phyloP scores from a whole-genome alignment of 257 asterid genomes.

The Ajuga chamaepitys region DNA sequence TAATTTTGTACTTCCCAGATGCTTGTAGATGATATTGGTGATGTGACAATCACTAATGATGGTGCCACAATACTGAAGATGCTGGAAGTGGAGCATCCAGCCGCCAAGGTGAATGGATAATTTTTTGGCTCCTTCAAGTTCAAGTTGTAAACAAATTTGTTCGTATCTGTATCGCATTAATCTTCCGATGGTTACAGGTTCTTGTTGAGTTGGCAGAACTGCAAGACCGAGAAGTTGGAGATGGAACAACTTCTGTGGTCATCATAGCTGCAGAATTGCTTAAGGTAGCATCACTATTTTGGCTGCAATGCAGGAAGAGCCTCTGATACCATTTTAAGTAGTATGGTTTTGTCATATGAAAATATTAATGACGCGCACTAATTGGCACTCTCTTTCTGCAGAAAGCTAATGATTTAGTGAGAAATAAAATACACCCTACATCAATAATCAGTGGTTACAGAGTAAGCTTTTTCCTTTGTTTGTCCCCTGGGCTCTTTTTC shows the following conservation, averaged over 20 bases:
- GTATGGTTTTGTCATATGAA: background rate
- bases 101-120: conserved; percentile 61
- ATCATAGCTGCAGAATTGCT: conserved; percentile 91
- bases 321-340: background rate
- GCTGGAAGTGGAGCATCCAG: conserved; percentile 96
- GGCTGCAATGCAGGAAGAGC: background rate
- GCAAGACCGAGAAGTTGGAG: conserved; percentile 96
- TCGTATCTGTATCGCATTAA: background rate
- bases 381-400: conserved; percentile 24
- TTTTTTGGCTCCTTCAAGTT: background rate
- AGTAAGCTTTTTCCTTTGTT: conserved; percentile 18
- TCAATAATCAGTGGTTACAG: conserved; percentile 89
- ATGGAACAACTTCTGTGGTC: conserved; percentile 91
- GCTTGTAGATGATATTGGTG: conserved; percentile 96
- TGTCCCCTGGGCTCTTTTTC: conserved; percentile 5
- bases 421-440: conserved; percentile 84
- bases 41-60: conserved; percentile 86
- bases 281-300: conserved; percentile 38
- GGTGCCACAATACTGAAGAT: conserved; percentile 88
- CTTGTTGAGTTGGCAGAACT: conserved; percentile 96
- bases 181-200: conserved; percentile 35
- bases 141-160: background rate
- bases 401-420: conserved; percentile 93
- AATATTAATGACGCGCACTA: background rate
- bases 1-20: conserved; percentile 35